Conservation (phyloP, 108 stramenopile genomes). For the Nitzschia sp. region DNA sequence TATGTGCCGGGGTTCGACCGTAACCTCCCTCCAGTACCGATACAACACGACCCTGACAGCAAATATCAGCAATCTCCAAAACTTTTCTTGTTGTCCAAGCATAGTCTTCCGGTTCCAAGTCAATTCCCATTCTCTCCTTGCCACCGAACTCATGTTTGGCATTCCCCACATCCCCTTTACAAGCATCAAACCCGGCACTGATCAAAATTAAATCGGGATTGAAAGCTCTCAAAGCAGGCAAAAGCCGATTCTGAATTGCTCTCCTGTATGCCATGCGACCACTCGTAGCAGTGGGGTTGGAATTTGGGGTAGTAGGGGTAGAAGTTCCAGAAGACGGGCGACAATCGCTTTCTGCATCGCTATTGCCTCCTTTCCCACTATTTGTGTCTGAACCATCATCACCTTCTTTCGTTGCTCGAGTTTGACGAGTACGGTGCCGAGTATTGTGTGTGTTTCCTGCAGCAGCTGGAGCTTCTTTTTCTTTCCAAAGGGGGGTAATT, state of each 20-base stretch:
- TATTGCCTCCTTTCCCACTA: constrained; percentile 27
- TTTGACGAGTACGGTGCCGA: constrained; percentile 40
- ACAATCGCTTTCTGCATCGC: constrained; percentile 34
- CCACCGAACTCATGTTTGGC: constrained; percentile 71
- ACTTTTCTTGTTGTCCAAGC: constrained; percentile 84
- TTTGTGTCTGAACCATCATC: constrained; percentile 32
- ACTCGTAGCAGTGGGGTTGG: constrained; percentile 6
- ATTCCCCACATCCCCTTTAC: constrained; percentile 86
- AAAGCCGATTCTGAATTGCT: constrained; percentile 73
- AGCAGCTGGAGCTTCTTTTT: constrained; percentile 29
- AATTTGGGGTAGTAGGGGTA: constrained; percentile 42
- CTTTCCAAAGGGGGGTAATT: constrained; percentile 89
- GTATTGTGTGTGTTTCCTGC: constrained; percentile 49
- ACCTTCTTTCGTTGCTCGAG: constrained; percentile 11
- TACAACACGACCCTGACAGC: constrained; percentile 87
- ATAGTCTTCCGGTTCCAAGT: constrained; percentile 87
- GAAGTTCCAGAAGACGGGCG: constrained; percentile 34
- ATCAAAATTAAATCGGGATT: constrained; percentile 95
- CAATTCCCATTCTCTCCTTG: constrained; percentile 71
- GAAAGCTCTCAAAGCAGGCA: constrained; percentile 89
- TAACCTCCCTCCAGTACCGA: constrained; percentile 96
- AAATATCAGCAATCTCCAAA: constrained; percentile 85
- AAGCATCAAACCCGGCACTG: constrained; percentile 97
- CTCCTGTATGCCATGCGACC: constrained; percentile 72
- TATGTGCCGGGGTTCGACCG: constrained; percentile 55